Percentiles rank a stretch among this genome's conserved stretches.
Evolutionary conservation across 352 stramenopile species (phyloP).

Genomic region (Globisporangium perplexum): DNA sequence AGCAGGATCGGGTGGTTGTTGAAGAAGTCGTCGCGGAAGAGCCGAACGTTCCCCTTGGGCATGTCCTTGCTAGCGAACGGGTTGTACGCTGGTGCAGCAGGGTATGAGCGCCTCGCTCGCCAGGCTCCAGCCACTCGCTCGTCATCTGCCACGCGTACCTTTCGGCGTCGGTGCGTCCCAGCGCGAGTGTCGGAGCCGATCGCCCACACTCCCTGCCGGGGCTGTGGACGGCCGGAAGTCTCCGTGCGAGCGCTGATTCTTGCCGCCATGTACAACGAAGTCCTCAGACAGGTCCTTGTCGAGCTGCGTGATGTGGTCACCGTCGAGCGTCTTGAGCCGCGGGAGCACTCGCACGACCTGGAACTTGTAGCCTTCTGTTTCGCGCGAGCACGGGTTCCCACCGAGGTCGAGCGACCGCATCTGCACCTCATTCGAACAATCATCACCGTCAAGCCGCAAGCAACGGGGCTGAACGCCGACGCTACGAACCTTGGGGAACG

Average conservation of each 20-base stretch:
- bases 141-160: not conserved
- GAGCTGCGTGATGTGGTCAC: conserved; percentile 61
- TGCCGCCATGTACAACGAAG: conserved; percentile 24
- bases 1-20: conserved; percentile 82
- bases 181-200: conserved; percentile 1
- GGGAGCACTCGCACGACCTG: conserved; percentile 50
- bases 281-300: conserved; percentile 75
- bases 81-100: conserved; percentile 23
- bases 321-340: conserved; percentile 64
- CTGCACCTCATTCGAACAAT: conserved; percentile 12
- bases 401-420: conserved; percentile 65
- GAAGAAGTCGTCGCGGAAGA: conserved; percentile 83
- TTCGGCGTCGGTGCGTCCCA: conserved; percentile 10
- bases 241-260: not conserved
- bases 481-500: conserved; percentile 32
- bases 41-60: conserved; percentile 65
- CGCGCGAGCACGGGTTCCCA: conserved; percentile 63
- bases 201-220: conserved; percentile 11
- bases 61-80: conserved; percentile 56
- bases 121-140: not conserved
- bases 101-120: not conserved
- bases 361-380: conserved; percentile 72
- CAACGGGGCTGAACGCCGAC: not conserved
- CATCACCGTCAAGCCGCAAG: not conserved
- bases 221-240: conserved; percentile 33